Evolutionary conservation across 108 stramenopile species (phyloP).

Genomic region (Aurantiochytrium sp.): DNA sequence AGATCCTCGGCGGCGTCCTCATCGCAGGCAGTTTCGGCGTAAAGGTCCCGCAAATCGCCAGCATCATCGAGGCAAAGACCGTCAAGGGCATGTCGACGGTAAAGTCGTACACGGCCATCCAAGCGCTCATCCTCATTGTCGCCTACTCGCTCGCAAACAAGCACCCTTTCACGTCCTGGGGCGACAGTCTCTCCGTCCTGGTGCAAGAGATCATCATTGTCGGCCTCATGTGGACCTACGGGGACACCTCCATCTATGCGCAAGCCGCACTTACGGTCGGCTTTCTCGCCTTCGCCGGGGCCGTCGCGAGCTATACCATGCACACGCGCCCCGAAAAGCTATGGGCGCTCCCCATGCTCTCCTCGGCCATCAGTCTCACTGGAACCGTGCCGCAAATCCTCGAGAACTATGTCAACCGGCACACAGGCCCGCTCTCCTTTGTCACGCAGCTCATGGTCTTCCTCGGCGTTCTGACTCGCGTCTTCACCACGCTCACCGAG

Average conservation of each 20-base stretch:
- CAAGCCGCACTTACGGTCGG: background rate
- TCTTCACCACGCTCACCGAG: conserved; percentile 14
- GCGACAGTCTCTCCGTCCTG: conserved; percentile 3
- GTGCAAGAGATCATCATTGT: background rate
- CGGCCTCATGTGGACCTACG: conserved; percentile 2
- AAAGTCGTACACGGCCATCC: background rate
- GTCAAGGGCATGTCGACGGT: background rate
- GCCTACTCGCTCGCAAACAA: background rate
- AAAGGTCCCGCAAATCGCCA: conserved; percentile 9
- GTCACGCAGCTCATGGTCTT: conserved; percentile 9
- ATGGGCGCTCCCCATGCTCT: background rate
- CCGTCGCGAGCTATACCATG: background rate
- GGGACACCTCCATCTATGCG: background rate
- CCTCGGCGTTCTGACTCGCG: background rate
- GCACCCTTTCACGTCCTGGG: background rate
- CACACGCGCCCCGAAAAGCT: conserved; percentile 15
- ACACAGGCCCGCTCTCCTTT: background rate
- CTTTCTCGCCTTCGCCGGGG: background rate
- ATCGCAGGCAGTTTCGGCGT: background rate
- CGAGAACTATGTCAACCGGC: background rate
- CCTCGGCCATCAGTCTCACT: background rate
- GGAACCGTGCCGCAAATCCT: background rate
- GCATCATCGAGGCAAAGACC: background rate
- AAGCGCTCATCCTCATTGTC: background rate
- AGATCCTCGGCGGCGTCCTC: background rate